Evolutionary conservation across 1,284 basidiomycete genomes (phyloP).

Genomic region (Boletus albobrunnescens): DNA sequence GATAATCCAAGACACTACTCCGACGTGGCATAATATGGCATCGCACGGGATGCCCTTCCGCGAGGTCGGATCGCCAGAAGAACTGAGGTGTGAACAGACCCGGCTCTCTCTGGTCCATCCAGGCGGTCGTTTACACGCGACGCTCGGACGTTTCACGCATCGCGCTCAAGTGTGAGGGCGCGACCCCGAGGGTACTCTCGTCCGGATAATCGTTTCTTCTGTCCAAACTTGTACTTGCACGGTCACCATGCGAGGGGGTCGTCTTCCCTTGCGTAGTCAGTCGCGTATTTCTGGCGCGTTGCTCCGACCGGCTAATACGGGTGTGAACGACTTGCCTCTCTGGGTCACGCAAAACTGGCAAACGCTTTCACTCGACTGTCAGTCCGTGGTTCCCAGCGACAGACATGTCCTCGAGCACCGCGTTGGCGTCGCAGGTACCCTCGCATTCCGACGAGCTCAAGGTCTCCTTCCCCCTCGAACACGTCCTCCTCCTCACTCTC

Average conservation of each 20-base stretch:
- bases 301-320: not conserved
- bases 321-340: not conserved
- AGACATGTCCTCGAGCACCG: slow-evolving; percentile 1
- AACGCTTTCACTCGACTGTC: too few relatives aligned
- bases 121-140: slow-evolving; percentile 12
- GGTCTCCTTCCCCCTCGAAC: slow-evolving; percentile 57
- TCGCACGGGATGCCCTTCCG: too few relatives aligned
- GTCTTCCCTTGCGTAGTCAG: not conserved
- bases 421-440: slow-evolving; percentile 28
- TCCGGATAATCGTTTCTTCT: slow-evolving; percentile 13
- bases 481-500: slow-evolving; percentile 69
- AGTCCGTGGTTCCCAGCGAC: too few relatives aligned
- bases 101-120: too few relatives aligned
- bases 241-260: too few relatives aligned
- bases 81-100: not conserved
- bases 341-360: too few relatives aligned
- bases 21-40: slow-evolving; percentile 3
- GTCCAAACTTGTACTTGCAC: too few relatives aligned
- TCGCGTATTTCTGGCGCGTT: not conserved
- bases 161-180: not conserved
- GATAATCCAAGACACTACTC: slow-evolving; percentile 10
- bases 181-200: slow-evolving; percentile 4
- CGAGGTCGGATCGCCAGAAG: slow-evolving; percentile 15
- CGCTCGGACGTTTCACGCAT: slow-evolving; percentile 23
- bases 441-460: slow-evolving; percentile 53